phyloP scores from a whole-genome alignment of 371 early-diverging fungal species.

The Nosema muscidifuracis region DNA sequence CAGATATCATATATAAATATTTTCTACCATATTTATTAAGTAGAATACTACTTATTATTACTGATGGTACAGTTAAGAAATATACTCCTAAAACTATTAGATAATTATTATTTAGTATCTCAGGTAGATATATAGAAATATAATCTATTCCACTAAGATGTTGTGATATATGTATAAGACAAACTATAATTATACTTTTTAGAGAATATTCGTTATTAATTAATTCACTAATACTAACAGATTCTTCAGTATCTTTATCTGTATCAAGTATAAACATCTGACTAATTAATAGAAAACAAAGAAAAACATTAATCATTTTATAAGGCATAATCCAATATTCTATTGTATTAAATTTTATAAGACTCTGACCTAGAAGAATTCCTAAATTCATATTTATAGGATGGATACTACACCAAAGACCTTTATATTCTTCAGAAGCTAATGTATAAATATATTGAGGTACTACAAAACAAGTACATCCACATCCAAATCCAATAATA shows the following conservation, averaged over 20 bases:
- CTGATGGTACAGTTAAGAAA: constrained; percentile 61
- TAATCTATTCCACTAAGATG: constrained; percentile 78
- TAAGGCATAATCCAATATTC: constrained; percentile 46
- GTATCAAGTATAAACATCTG: constrained; percentile 67
- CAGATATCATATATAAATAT: constrained; percentile 68
- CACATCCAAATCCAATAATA: constrained; percentile 73
- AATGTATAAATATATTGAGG: constrained; percentile 78
- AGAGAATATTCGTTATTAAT: constrained; percentile 46
- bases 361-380: constrained; percentile 70
- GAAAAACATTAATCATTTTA: constrained; percentile 64
- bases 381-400: constrained; percentile 66
- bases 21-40: constrained; percentile 76
- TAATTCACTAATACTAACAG: constrained; percentile 65
- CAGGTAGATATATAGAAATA: constrained; percentile 68
- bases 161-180: constrained; percentile 68
- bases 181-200: constrained; percentile 55
- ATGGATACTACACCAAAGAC: constrained; percentile 71
- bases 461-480: constrained; percentile 71
- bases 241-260: constrained; percentile 66
- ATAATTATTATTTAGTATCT: not conserved
- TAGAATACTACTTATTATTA: constrained; percentile 66
- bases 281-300: constrained; percentile 66
- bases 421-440: constrained; percentile 69
- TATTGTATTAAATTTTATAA: constrained; percentile 63
- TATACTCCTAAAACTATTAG: constrained; percentile 5